Evolutionary conservation across 305 asterid species (phyloP), one percentile per base, ranked within the genome.

Genomic region (Rubia tinctorum): DNA sequence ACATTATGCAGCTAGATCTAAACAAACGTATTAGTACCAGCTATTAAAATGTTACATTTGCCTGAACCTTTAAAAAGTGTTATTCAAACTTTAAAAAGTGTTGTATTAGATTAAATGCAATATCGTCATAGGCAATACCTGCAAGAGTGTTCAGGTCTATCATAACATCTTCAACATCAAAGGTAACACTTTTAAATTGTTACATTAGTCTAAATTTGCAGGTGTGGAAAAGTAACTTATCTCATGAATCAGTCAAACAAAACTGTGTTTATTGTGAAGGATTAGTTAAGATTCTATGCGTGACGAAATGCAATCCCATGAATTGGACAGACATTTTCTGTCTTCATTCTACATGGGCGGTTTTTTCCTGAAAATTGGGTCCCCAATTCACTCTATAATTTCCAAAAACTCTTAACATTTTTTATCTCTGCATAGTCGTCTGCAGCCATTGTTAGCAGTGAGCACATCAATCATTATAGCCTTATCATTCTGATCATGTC

Each of bases 351-450:
- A 44, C 20, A 40, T 55, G 5, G 2, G 39, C n/a, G 67, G 23
- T 22, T 51, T 15, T 74, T 20, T 55, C 66, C n/a, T n/a, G 77
- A 51, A 20, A 13, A 42, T 42, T 75, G 78, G 78, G 78, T 49
- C 72, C 78, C 68, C 23, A 58, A 43, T 0, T 42, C 51, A 53
- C 23, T 53, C 11, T 47, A 53, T 53, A 2, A 53, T 53, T 67
- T 34, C 12, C 68, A 42, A 30, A 44, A 40, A 68, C 68, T 40
- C 44, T n/a, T n/a, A n/a, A 7, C 66, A 23, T 22, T 6, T 15
- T 75, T 75, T 47, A 63, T 69, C 65, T 53, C 79, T 63, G 67
- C 75, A 65, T 8, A 55, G 75, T 71, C 75, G 22, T 70, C 75
- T 76, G 39, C 39, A 34, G 74, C 68, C 62, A 58, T 6, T 68